Conservation (phyloP, 768 basidiomycete species). For the Hericium erinaceus region DNA sequence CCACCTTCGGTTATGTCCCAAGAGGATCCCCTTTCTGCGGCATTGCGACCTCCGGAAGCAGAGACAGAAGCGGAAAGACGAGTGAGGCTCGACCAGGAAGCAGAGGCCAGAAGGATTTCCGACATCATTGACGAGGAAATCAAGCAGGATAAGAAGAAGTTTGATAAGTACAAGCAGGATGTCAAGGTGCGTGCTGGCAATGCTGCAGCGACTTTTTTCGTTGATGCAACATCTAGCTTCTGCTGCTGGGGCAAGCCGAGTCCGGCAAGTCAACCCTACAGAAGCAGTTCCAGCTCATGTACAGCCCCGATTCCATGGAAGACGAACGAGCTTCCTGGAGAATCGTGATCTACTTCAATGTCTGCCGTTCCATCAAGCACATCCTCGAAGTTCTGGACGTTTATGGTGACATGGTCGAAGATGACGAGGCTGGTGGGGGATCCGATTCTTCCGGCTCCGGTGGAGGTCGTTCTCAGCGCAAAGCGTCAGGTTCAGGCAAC, state of each 20-base stretch:
- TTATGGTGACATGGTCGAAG: constrained; percentile 14
- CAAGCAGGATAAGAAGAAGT: constrained; percentile 54
- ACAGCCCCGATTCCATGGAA: constrained; percentile 62
- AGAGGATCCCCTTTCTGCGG: constrained; percentile 67
- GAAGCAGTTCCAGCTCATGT: constrained; percentile 78
- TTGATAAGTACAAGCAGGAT: constrained; percentile 59
- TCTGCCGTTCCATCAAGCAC: constrained; percentile 34
- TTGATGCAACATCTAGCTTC: constrained; percentile 35
- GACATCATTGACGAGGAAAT: constrained; percentile 80
- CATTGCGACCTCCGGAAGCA: constrained; percentile 50
- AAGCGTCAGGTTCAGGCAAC: neutral
- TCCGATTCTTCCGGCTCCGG: neutral
- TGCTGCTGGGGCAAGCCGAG: constrained; percentile 74
- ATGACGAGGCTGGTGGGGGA: neutral
- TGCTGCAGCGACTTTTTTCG: neutral
- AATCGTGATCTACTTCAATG: constrained; percentile 75
- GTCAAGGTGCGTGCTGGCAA: constrained; percentile 45
- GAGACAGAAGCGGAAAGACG: constrained; percentile 63
- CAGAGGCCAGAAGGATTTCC: constrained; percentile 65
- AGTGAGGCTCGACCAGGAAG: constrained; percentile 52
- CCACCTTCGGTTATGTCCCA: constrained; percentile 60
- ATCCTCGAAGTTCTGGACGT: constrained; percentile 25
- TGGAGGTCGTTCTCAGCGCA: neutral
- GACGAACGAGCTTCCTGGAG: constrained; percentile 68
- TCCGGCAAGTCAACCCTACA: constrained; percentile 72